phyloP scores from a whole-genome alignment of 345 rosid genomes.

The Lumnitzera racemosa region DNA sequence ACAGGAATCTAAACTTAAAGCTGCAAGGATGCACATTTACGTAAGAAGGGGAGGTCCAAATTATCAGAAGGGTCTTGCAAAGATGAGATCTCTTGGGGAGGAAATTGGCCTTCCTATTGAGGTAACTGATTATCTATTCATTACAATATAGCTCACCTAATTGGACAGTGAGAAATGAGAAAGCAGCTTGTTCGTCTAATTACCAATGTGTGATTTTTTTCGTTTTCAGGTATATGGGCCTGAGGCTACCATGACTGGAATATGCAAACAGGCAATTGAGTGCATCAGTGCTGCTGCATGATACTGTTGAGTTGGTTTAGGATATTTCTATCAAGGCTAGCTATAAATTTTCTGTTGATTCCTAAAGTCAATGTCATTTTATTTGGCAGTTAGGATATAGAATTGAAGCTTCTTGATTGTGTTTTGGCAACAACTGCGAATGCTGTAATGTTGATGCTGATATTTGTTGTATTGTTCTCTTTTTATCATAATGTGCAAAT shows the following conservation, averaged over 20 bases:
- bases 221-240: slow-evolving; percentile 70
- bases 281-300: slow-evolving; percentile 68
- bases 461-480: too few species aligned
- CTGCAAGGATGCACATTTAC: slow-evolving; percentile 52
- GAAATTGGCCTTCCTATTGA: slow-evolving; percentile 87
- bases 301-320: background rate
- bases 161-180: background rate
- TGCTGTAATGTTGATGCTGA: too few species aligned
- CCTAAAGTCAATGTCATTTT: too few species aligned
- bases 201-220: background rate
- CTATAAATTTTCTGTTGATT: too few species aligned
- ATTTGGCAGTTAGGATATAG: too few species aligned
- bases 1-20: slow-evolving; percentile 72
- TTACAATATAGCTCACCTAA: too few species aligned
- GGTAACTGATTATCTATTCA: slow-evolving; percentile 24
- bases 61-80: slow-evolving; percentile 86
- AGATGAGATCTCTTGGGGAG: slow-evolving; percentile 59
- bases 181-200: too few species aligned
- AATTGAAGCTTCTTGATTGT: too few species aligned
- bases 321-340: too few species aligned
- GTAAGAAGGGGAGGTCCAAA: slow-evolving; percentile 82
- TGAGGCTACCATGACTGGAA: slow-evolving; percentile 95
- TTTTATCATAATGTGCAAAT: too few species aligned
- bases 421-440: too few species aligned
- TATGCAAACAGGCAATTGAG: slow-evolving; percentile 89